Conservation (phyloP, 305 asterid species). For the Fraxinus floribunda region DNA sequence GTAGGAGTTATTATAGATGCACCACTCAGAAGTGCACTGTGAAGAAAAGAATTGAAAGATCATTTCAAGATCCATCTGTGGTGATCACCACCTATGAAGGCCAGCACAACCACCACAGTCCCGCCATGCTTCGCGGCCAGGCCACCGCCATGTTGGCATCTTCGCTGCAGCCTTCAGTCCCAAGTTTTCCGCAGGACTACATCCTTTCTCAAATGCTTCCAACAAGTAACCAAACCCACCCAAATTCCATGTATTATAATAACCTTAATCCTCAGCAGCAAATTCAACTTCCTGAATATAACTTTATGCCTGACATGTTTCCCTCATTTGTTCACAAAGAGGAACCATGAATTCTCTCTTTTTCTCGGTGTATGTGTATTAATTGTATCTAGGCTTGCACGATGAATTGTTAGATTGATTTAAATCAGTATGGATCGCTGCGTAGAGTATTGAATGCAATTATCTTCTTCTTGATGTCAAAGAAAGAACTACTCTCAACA, state of each 20-base stretch:
- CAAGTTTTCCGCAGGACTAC: conserved; percentile 32
- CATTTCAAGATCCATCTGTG: conserved; percentile 57
- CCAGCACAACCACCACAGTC: conserved; percentile 79
- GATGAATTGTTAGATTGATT: not conserved
- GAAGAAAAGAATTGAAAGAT: conserved; percentile 75
- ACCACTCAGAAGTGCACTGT: conserved; percentile 62
- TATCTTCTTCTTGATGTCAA: not conserved
- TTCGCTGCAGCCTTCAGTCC: conserved; percentile 23
- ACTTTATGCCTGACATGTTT: conserved; percentile 30
- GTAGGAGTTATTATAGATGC: conserved; percentile 76
- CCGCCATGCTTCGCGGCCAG: conserved; percentile 56
- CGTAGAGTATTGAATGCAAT: not conserved
- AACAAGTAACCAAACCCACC: not conserved
- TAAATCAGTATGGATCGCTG: conserved; percentile 3
- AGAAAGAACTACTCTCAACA: not conserved
- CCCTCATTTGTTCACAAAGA: conserved; percentile 41
- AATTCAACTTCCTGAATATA: conserved; percentile 24
- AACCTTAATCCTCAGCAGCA: conserved; percentile 27
- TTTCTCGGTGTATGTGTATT: not conserved
- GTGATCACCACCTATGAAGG: conserved; percentile 88
- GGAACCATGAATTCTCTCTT: conserved; percentile 29
- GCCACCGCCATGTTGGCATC: conserved; percentile 49
- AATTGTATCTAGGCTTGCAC: not conserved
- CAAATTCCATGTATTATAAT: conserved; percentile 17
- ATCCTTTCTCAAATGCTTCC: conserved; percentile 32